These are phyloP conservation scores for Pachyrhizus erosus DNA, from an alignment of 306 rosid species.

Conservation along the genomic window DNA sequence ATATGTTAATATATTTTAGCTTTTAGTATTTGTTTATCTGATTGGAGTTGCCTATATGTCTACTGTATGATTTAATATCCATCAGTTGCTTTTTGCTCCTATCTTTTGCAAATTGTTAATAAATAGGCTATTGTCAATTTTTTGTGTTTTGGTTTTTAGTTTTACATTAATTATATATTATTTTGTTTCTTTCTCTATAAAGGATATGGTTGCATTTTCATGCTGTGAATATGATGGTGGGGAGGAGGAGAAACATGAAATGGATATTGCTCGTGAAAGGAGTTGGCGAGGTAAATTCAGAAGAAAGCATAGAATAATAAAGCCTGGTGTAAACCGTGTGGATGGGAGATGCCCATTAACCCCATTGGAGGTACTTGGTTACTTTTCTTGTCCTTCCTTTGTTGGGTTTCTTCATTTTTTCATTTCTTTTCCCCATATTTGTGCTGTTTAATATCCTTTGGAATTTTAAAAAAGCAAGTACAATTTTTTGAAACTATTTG, in stretches of 20 bases:
- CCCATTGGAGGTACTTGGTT: slow-evolving; percentile 81
- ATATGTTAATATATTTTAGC: neutral
- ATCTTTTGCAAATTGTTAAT: neutral
- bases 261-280: slow-evolving; percentile 97
- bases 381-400: neutral
- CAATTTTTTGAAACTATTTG: neutral
- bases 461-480: neutral
- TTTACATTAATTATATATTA: slow-evolving; percentile 18
- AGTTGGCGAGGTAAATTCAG: slow-evolving; percentile 99
- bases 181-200: slow-evolving; percentile 46
- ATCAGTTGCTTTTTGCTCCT: neutral
- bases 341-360: slow-evolving; percentile 97
- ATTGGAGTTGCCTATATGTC: slow-evolving; percentile 18
- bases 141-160: neutral
- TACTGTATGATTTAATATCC: slow-evolving; percentile 20
- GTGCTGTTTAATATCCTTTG: neutral
- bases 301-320: slow-evolving; percentile 82
- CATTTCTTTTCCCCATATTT: neutral
- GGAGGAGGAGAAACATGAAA: slow-evolving; percentile 90
- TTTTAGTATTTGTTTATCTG: slow-evolving; percentile 9
- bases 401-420: neutral
- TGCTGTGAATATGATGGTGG: slow-evolving; percentile 97
- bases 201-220: slow-evolving; percentile 99
- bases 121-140: slow-evolving; percentile 22
- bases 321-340: slow-evolving; percentile 90